These are phyloP conservation scores for Colletotrichum trifolii DNA, from an alignment of 2,329 filamentous ascomycete genomes.

Conservation along the genomic window DNA sequence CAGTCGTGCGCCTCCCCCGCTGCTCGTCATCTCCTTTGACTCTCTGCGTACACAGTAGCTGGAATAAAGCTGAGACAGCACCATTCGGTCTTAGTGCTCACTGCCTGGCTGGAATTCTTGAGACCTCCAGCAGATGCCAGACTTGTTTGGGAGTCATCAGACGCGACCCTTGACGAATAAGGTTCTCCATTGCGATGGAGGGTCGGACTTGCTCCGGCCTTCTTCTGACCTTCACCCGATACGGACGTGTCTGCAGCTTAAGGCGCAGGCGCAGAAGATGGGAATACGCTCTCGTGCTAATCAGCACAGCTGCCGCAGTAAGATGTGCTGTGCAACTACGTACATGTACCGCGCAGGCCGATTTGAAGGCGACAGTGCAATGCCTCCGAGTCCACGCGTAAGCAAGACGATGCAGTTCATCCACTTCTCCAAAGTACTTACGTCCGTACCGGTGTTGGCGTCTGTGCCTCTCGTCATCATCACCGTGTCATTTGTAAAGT, in stretches of 20 bases:
- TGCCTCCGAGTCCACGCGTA: no score
- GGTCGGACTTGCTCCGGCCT: slow-evolving; percentile 7
- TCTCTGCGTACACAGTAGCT: slow-evolving; percentile 4
- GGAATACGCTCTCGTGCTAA: no score
- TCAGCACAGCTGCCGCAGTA: no score
- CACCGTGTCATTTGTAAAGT: neutral
- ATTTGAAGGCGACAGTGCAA: no score
- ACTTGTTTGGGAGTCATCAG: neutral
- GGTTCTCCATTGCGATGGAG: slow-evolving; percentile 21
- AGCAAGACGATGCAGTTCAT: no score
- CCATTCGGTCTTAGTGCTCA: slow-evolving; percentile 1
- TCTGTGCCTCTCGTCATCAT: neutral
- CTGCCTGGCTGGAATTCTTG: slow-evolving; percentile 17
- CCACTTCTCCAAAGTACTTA: no score
- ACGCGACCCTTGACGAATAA: neutral
- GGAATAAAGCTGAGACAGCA: slow-evolving; percentile 36
- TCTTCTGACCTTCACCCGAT: no score
- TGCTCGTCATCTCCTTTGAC: slow-evolving; percentile 27
- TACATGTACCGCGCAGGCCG: no score
- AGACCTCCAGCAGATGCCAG: slow-evolving; percentile 10
- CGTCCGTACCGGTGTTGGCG: neutral
- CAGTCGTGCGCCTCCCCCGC: slow-evolving; percentile 23
- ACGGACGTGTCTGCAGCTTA: no score
- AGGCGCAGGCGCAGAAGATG: no score
- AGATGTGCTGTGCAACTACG: no score